Base-by-base conservation (phyloP, 257 asterid genomes). In the Solanum sitiens region DNA sequence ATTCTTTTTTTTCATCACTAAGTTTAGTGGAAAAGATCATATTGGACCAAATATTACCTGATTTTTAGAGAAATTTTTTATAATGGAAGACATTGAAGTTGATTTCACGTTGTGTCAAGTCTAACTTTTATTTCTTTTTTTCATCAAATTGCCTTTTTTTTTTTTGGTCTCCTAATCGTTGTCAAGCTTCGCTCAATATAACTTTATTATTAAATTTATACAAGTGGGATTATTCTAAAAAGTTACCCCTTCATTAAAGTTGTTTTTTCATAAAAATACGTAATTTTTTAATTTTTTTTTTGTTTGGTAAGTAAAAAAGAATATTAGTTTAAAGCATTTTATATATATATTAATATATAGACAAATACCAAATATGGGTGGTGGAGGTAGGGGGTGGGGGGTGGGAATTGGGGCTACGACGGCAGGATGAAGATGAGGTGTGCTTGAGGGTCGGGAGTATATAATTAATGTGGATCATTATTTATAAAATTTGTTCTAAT, bases 41-140 rank as follows among this genome's bases (percentile, higher is more conserved):
- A 79, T 45, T 45, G 25, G 42, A 79, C 16, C 40, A 25, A 79
- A 79, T 45, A 45, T 79, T 42, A 47, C 25, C 40, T 79, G 85
- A 44, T 25, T 27, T 9, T 45, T 0, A 27, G 32, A 23, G 15
- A 16, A 23, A 18, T 33, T 8, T 0, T 37, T 20, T 10, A 3
- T 20, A 15, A 12, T 47, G 67, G 20, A 44, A 80, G 42, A 47
- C 85, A 80, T 47, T 80, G 42, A 80, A 80, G 18, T 80, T 80
- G 85, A 80, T 80, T 80, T 80, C 68, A 80, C 85, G 11, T 47
- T 80, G 42, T 47, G 68, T 47, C 85, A 80, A 80, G 85, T 27
- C 85, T 42, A 27, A 35, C 25, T 47, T 80, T 80, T 4, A 47
- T 27, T 27, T 47, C 20, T 45, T 79, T 79, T 56, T 44, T 80